phyloP scores from a whole-genome alignment of 345 rosid species.

The Physaria fendleri region DNA sequence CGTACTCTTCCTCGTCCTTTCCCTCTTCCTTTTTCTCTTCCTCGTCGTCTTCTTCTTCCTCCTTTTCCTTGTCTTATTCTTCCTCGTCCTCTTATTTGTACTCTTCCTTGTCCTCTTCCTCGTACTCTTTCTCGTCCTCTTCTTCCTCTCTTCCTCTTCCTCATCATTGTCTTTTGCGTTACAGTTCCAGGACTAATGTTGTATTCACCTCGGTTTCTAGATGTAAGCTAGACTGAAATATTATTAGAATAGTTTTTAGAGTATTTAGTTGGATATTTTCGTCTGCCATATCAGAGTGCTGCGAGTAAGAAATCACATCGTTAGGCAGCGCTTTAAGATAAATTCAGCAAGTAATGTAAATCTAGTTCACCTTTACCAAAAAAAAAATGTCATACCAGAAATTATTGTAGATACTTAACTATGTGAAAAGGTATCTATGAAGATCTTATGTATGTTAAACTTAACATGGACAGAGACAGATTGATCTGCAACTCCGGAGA shows the following conservation, averaged over 20 bases:
- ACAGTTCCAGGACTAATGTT: no score
- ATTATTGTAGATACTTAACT: neutral
- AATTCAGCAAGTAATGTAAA: neutral
- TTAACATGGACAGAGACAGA: neutral
- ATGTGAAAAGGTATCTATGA: neutral
- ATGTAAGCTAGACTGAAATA: constrained; percentile 85
- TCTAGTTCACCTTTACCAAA: constrained; percentile 3
- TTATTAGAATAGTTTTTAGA: constrained; percentile 81
- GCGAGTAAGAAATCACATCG: constrained; percentile 27
- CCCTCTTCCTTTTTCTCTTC: no score
- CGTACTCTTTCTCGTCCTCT: no score
- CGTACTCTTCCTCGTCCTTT: no score
- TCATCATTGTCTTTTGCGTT: no score
- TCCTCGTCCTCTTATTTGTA: no score
- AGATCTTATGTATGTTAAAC: neutral
- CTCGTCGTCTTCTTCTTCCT: no score
- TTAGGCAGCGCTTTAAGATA: constrained; percentile 19
- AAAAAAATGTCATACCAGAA: neutral
- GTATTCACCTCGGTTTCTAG: constrained; percentile 76
- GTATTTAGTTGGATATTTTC: constrained; percentile 94
- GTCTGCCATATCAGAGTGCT: constrained; percentile 95
- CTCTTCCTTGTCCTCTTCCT: no score
- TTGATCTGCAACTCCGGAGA: no score
- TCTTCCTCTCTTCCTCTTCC: no score
- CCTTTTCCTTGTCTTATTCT: no score